These are phyloP conservation scores for Nowakowskiella sp. DNA, from an alignment of 192 early-diverging fungal species.

Conservation along the genomic window DNA sequence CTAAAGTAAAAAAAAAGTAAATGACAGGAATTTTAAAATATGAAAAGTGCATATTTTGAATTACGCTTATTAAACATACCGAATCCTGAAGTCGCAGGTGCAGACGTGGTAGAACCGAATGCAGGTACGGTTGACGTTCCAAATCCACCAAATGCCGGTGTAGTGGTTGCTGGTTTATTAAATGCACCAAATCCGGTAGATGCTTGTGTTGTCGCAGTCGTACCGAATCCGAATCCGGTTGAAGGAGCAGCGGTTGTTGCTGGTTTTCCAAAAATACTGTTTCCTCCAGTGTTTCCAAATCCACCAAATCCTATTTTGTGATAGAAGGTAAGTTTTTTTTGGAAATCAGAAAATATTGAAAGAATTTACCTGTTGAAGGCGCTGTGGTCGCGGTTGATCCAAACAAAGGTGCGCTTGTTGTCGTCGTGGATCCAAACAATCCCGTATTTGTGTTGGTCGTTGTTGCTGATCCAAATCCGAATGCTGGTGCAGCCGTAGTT, in stretches of 20 bases:
- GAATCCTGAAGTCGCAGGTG: no score
- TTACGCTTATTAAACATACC: constrained; percentile 30
- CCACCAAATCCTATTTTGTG: constrained; percentile 8
- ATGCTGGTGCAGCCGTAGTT: constrained; percentile 14
- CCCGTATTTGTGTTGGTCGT: no score
- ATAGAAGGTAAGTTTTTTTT: background rate
- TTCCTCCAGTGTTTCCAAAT: constrained; percentile 1
- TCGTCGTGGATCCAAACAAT: constrained; percentile 5
- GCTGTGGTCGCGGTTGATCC: no score
- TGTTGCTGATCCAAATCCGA: constrained; percentile 35
- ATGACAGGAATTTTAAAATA: no score
- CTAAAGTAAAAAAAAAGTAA: no score
- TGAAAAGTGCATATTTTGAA: no score
- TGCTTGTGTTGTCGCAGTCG: constrained; percentile 6
- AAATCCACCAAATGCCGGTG: constrained; percentile 39
- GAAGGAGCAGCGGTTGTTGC: constrained; percentile 18
- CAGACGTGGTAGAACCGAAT: constrained; percentile 6
- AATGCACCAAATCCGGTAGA: constrained; percentile 21
- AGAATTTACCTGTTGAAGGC: no score
- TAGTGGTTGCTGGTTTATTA: constrained; percentile 19
- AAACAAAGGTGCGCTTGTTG: constrained; percentile 2
- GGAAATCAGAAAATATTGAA: no score
- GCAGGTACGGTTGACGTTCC: constrained; percentile 17
- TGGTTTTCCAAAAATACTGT: no score
- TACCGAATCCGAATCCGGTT: constrained; percentile 24